phyloP scores from a whole-genome alignment of 2,329 filamentous ascomycete genomes.

The Aureobasidium sp. region DNA sequence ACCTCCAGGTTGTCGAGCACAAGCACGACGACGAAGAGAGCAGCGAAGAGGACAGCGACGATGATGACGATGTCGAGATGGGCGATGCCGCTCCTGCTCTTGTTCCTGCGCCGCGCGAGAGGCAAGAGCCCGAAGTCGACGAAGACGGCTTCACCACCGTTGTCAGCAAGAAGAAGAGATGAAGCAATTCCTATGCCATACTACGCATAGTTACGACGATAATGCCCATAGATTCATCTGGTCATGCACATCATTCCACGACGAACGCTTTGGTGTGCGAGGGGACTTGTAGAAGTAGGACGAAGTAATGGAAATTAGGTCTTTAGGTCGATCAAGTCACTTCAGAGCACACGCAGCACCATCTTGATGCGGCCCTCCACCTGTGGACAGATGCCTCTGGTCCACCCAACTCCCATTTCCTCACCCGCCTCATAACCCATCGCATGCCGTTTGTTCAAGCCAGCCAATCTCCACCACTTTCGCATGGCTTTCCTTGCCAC shows the following conservation, averaged over 20 bases:
- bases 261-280: not conserved
- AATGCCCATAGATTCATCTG: not conserved
- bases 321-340: not conserved
- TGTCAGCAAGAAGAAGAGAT: conserved; percentile 28
- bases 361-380: conserved; percentile 64
- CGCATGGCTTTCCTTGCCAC: conserved; percentile 60
- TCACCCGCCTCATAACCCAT: conserved; percentile 50
- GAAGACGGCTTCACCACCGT: conserved; percentile 34
- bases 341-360: conserved; percentile 1
- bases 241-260: not conserved
- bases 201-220: not conserved
- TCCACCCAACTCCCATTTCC: conserved; percentile 61
- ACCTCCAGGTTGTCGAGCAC: conserved; percentile 45
- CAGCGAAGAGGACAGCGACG: conserved; percentile 49
- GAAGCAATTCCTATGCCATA: conserved; percentile 4
- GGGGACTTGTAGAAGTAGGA: not conserved
- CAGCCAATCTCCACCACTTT: conserved; percentile 64
- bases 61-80: conserved; percentile 45
- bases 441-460: conserved; percentile 44
- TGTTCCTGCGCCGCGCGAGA: conserved; percentile 51
- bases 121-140: conserved; percentile 46
- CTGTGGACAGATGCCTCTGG: conserved; percentile 66
- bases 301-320: not conserved
- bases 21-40: conserved; percentile 47
- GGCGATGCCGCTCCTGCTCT: conserved; percentile 56